A percentile compares a stretch with the other conserved stretches of the same genome.
Evolutionary conservation across 805 yeast genomes (phyloP).

Genomic region (Suhomyces canberraensis): DNA sequence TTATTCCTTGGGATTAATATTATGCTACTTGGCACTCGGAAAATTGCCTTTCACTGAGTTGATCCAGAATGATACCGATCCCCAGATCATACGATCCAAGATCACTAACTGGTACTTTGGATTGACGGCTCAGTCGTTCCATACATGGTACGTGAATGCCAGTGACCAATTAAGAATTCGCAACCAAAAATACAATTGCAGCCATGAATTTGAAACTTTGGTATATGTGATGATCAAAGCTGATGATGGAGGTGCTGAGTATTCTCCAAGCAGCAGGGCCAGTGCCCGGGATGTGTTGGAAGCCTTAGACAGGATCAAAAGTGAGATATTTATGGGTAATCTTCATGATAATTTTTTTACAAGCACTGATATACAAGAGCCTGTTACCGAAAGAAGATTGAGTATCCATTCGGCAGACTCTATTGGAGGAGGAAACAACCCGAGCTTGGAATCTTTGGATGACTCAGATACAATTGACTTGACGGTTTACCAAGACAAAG

Average conservation of each 20-base stretch:
- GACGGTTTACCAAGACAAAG: background rate
- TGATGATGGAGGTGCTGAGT: constrained; percentile 4
- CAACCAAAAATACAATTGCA: background rate
- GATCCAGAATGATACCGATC: constrained; percentile 22
- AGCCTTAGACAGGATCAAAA: constrained; percentile 20
- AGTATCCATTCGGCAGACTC: background rate
- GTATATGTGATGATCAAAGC: constrained; percentile 34
- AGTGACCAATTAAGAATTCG: background rate
- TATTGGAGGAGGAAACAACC: background rate
- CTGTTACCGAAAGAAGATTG: too few species aligned
- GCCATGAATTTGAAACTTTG: constrained; percentile 16
- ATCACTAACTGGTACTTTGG: constrained; percentile 31
- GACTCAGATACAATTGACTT: background rate
- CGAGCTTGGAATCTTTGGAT: background rate
- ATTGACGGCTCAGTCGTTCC: constrained; percentile 18
- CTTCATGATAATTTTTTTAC: too few species aligned
- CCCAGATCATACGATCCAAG: constrained; percentile 22
- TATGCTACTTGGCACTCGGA: constrained; percentile 71
- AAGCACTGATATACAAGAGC: too few species aligned
- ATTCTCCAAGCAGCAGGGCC: constrained; percentile 5
- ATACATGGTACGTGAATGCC: constrained; percentile 23
- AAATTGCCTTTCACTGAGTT: constrained; percentile 51
- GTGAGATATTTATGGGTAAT: too few species aligned
- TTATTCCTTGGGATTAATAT: constrained; percentile 80
- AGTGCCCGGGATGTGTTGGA: constrained; percentile 17